These are phyloP conservation scores for Aspergillus fischeri DNA, from an alignment of 2,329 filamentous ascomycete genomes.

Conservation along the genomic window DNA sequence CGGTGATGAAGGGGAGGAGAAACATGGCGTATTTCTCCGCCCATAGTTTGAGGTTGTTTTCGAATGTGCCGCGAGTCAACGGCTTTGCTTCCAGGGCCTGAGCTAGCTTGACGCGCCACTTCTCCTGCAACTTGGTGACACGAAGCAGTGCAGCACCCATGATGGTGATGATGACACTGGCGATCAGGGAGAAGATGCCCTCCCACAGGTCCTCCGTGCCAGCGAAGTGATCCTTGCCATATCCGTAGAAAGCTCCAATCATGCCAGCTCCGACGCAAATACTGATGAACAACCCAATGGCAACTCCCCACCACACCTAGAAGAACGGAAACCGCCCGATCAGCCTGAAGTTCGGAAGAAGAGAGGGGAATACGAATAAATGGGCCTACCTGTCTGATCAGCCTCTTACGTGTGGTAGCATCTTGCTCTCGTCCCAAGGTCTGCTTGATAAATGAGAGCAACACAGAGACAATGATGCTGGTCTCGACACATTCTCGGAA, in stretches of 20 bases:
- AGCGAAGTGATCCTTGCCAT: constrained; percentile 65
- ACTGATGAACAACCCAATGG: constrained; percentile 60
- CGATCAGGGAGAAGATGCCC: constrained; percentile 70
- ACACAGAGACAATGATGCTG: constrained; percentile 79
- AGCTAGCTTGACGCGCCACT: constrained; percentile 80
- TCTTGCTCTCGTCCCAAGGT: constrained; percentile 65
- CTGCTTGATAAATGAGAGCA: constrained; percentile 81
- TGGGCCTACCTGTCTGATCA: constrained; percentile 57
- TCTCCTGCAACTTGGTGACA: constrained; percentile 76
- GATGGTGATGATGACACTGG: constrained; percentile 73
- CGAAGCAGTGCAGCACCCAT: constrained; percentile 78
- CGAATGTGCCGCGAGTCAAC: constrained; percentile 30
- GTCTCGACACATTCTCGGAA: constrained; percentile 83
- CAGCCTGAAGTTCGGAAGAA: not conserved
- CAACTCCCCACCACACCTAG: constrained; percentile 66
- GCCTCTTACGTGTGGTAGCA: constrained; percentile 59
- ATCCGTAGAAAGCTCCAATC: constrained; percentile 69
- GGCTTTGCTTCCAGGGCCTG: constrained; percentile 58
- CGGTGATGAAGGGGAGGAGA: constrained; percentile 74
- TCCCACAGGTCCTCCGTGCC: constrained; percentile 74
- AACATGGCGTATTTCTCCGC: constrained; percentile 84
- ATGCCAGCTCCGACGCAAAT: constrained; percentile 62
- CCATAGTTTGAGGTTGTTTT: constrained; percentile 55
- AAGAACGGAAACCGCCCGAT: not conserved
- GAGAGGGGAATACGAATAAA: not conserved